Percentiles rank a stretch among this genome's conserved stretches.
Evolutionary conservation across 192 early-diverging fungal species (phyloP).

Genomic region (Backusella australiensis): DNA sequence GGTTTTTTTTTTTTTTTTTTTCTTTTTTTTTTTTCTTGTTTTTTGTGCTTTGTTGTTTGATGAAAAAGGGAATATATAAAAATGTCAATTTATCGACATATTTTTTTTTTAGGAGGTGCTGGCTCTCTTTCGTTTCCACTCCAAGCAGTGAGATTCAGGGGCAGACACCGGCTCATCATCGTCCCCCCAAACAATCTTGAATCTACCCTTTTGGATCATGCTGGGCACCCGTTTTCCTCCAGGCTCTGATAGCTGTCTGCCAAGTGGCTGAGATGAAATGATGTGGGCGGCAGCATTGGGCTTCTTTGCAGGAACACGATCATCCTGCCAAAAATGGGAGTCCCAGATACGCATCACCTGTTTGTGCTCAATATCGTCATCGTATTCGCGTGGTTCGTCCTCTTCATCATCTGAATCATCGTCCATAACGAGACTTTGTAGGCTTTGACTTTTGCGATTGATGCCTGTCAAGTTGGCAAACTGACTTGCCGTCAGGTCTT

Average conservation of each 20-base stretch:
- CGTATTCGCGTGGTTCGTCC: not conserved
- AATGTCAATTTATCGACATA: not conserved
- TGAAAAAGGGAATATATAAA: not conserved
- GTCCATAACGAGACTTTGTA: not conserved
- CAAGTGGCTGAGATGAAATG: not conserved
- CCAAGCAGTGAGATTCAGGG: slow-evolving; percentile 12
- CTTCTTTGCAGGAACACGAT: not conserved
- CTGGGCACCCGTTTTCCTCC: slow-evolving; percentile 6
- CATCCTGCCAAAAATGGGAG: slow-evolving; percentile 18
- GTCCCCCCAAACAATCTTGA: slow-evolving; percentile 23
- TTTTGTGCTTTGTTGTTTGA: not conserved
- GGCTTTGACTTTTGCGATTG: slow-evolving; percentile 2
- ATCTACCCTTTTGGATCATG: slow-evolving; percentile 28
- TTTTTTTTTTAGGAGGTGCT: not conserved
- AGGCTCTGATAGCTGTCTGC: slow-evolving; percentile 2
- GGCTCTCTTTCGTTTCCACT: slow-evolving; percentile 23
- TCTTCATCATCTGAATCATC: not conserved
- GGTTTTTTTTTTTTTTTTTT: not conserved
- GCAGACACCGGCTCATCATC: slow-evolving; percentile 8
- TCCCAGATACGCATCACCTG: slow-evolving; percentile 15
- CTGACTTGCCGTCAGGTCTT: slow-evolving; percentile 32
- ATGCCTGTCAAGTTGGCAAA: slow-evolving; percentile 33
- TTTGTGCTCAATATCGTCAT: not conserved
- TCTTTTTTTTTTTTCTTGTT: not conserved
- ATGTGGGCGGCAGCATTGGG: not conserved